Evolutionary conservation across 805 yeast genomes (phyloP).

Genomic region (Debaryomyces prosopidis): DNA sequence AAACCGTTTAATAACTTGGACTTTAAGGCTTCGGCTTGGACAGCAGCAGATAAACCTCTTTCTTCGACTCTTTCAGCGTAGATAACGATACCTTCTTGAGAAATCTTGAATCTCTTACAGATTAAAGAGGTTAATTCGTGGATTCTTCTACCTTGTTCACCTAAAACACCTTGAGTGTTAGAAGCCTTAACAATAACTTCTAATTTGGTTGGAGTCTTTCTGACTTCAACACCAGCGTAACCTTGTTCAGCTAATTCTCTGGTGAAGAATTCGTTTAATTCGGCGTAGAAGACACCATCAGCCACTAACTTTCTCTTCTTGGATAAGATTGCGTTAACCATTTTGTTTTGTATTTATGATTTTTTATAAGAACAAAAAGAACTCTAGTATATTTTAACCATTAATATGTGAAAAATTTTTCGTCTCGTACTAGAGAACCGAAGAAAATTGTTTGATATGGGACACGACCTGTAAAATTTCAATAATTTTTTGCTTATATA

Average conservation of each 20-base stretch:
- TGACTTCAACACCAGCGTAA: slow-evolving; percentile 99
- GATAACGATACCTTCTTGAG: slow-evolving; percentile 89
- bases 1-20: slow-evolving; percentile 98
- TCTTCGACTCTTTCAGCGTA: slow-evolving; percentile 99
- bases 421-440: background rate
- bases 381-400: background rate
- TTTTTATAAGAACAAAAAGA: background rate
- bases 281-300: slow-evolving; percentile 99
- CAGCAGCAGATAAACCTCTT: slow-evolving; percentile 99
- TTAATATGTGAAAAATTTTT: slow-evolving; percentile 6
- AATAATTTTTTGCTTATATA: no score
- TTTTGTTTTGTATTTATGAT: slow-evolving; percentile 12
- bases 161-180: slow-evolving; percentile 97
- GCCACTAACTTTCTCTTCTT: slow-evolving; percentile 99
- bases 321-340: slow-evolving; percentile 61
- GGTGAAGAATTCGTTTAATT: slow-evolving; percentile 99
- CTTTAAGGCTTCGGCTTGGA: slow-evolving; percentile 98
- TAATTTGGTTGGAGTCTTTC: slow-evolving; percentile 97
- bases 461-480: no score
- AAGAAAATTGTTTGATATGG: no score
- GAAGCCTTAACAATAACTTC: slow-evolving; percentile 99
- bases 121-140: slow-evolving; percentile 96
- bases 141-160: slow-evolving; percentile 99
- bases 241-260: slow-evolving; percentile 99
- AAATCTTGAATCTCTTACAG: slow-evolving; percentile 97